Percentiles rank a stretch among this genome's conserved stretches.
Evolutionary conservation across 164 flowering plant genomes (phyloP).

Genomic region (Vitis rotundifolia): DNA sequence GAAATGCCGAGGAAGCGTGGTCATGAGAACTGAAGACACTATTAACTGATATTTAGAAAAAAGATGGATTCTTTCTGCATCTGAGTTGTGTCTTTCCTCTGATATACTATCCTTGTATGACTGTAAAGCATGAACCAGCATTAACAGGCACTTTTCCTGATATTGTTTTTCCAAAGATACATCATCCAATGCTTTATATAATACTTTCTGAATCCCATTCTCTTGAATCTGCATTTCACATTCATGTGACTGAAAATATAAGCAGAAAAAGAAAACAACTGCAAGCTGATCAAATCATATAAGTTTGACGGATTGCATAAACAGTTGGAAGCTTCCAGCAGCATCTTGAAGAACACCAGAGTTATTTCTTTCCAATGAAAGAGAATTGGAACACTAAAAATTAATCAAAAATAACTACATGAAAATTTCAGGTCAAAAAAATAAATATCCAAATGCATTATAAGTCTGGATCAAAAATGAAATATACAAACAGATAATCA

Average conservation of each 20-base stretch:
- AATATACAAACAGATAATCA: too few species aligned
- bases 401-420: too few species aligned
- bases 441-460: too few species aligned
- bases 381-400: neutral
- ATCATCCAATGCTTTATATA: conserved; percentile 73
- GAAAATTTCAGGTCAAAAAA: too few species aligned
- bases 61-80: conserved; percentile 40
- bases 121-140: conserved; percentile 66
- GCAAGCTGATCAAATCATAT: neutral
- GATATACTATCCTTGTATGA: conserved; percentile 36
- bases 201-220: conserved; percentile 43
- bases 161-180: conserved; percentile 61
- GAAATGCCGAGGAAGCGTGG: conserved; percentile 81
- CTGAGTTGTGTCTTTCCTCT: conserved; percentile 24
- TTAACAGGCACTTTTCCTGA: conserved; percentile 76
- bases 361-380: neutral
- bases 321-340: conserved; percentile 1
- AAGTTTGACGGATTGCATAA: neutral
- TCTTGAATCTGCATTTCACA: conserved; percentile 39
- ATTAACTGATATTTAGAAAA: conserved; percentile 65
- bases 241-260: neutral
- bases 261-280: neutral
- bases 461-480: too few species aligned
- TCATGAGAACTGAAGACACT: conserved; percentile 80
- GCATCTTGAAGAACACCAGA: neutral